Base-by-base conservation (phyloP, 305 asterid species). In the Lippia alba region DNA sequence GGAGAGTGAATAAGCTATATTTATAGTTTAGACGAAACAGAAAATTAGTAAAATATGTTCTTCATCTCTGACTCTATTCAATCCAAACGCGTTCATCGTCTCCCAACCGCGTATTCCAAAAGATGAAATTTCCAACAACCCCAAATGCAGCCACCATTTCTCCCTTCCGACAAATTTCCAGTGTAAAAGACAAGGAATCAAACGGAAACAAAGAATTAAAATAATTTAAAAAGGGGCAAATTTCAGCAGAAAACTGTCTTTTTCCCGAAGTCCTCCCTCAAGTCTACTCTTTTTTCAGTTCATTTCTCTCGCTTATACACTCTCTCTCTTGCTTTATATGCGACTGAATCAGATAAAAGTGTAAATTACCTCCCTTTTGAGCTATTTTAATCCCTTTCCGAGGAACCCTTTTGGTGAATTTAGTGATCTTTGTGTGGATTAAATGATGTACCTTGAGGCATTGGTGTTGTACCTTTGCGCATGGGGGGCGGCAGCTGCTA, bases 391-490 rank as follows among this genome's bases (percentile, higher is more conserved):
- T 20, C 78, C 64, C 68, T 39, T 66, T 3, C 41, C 6, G 36
- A 16, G 24, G 33, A 30, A 9, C 34, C 51, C 46, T 8, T 67
- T 33, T 8, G 49, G 70, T 56, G 62, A 19, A 53, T 44, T 9
- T 11, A 36, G 15, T 59, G n/a, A 54, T 61, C 40, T 12, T 6
- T 16, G 11, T 39, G 74, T 73, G 79, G 69, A 59, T 70, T 49
- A 19, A 60, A 66, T 62, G 76, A 53, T 81, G 88, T 71, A 75
- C 84, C 73, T 81, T 30, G 48, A 53, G 60, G 84, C 82, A 61
- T 68, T 78, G 76, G 74, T 74, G 76, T 66, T 86, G 77, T 78
- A 14, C 84, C 84, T 86, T 59, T 30, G 81, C 77, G 20, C 77
- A 17, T 79, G 82, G 91, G 15, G 45, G 67, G 81, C 80, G 4